Percentiles rank a stretch among this genome's conserved stretches.
phyloP scores from a whole-genome alignment of 148 eudicot genomes.

The Simmondsia chinensis region DNA sequence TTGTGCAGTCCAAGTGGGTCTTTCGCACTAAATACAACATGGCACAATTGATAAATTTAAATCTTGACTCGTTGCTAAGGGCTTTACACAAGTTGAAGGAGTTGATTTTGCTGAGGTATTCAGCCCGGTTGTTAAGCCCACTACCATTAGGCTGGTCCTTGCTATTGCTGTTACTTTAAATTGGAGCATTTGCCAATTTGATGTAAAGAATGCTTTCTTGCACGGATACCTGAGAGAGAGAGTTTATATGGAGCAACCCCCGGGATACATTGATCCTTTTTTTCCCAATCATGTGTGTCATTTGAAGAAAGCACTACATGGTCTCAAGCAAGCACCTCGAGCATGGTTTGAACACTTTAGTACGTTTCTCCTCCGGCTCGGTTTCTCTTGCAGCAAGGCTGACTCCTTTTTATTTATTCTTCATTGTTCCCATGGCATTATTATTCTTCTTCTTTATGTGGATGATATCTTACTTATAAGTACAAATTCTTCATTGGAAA shows the following conservation, averaged over 20 bases:
- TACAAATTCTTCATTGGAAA: background rate
- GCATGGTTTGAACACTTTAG: background rate
- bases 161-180: background rate
- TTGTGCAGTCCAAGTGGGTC: no score
- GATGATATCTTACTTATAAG: background rate
- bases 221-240: background rate
- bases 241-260: background rate
- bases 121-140: background rate
- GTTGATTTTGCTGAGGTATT: background rate
- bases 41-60: no score
- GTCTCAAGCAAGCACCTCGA: no score
- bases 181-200: background rate
- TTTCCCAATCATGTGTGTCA: background rate
- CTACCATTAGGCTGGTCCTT: background rate
- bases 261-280: background rate
- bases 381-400: background rate
- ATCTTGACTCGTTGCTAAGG: no score
- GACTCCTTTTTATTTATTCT: background rate
- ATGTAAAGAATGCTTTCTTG: background rate
- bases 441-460: background rate
- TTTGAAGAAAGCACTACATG: background rate
- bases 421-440: background rate
- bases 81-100: no score
- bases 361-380: background rate
- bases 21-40: no score